These are phyloP conservation scores for Alternaria infectoria DNA, from an alignment of 2,329 filamentous ascomycete genomes.

Conservation along the genomic window DNA sequence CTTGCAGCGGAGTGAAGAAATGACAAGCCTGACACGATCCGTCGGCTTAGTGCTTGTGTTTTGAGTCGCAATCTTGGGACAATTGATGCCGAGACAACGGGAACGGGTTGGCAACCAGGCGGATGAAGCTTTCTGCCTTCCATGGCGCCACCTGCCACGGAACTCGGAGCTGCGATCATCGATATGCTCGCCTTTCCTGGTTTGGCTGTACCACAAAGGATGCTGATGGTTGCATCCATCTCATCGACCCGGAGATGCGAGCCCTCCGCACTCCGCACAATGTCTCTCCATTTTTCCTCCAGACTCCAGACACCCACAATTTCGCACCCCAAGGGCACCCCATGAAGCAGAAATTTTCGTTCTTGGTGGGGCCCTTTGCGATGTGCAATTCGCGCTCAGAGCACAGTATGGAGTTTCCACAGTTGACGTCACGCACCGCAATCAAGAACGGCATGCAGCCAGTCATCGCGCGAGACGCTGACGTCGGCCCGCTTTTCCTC, in stretches of 20 bases:
- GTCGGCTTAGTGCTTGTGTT: slow-evolving; percentile 23
- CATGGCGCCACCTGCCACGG: not conserved
- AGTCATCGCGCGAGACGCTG: slow-evolving; percentile 14
- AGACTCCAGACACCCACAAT: slow-evolving; percentile 20
- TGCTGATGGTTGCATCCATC: not conserved
- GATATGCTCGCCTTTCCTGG: not conserved
- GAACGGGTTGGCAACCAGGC: not conserved
- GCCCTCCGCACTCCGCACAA: slow-evolving; percentile 20
- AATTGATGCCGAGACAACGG: slow-evolving; percentile 9
- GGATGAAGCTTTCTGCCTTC: not conserved
- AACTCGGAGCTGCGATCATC: not conserved
- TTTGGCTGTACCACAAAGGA: slow-evolving; percentile 1
- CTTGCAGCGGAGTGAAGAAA: slow-evolving; percentile 10
- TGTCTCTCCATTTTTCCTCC: slow-evolving; percentile 22
- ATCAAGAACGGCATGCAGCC: slow-evolving; percentile 11
- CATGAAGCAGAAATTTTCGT: slow-evolving; percentile 10
- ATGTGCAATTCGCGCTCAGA: slow-evolving; percentile 7
- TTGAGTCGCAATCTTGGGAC: slow-evolving; percentile 15
- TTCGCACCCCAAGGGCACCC: not conserved
- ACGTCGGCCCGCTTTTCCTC: slow-evolving; percentile 26
- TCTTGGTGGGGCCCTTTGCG: slow-evolving; percentile 3
- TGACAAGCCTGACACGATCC: slow-evolving; percentile 27
- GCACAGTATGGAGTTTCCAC: slow-evolving; percentile 7
- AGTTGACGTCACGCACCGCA: slow-evolving; percentile 22
- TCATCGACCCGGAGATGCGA: not conserved